Conservation (phyloP, 495 filamentous ascomycete species). For the Annulohypoxylon bovei region DNA sequence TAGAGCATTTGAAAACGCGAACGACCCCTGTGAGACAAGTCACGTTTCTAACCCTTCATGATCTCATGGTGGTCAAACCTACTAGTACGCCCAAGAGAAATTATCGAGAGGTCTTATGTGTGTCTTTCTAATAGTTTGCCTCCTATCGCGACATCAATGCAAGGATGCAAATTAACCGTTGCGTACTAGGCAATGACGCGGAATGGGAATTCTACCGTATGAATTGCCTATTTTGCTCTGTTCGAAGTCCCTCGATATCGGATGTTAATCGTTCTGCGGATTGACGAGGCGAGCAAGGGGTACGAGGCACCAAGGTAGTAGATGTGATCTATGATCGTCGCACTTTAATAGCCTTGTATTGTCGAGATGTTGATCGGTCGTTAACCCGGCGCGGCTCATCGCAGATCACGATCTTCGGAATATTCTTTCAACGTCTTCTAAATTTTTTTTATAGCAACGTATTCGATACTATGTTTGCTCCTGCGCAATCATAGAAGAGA, state of each 20-base stretch:
- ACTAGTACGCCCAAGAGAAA: slow-evolving; percentile 18
- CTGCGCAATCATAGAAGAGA: neutral
- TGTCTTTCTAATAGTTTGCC: slow-evolving; percentile 5
- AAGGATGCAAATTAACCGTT: neutral
- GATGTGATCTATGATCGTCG: slow-evolving; percentile 7
- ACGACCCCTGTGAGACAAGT: slow-evolving; percentile 34
- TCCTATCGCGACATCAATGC: slow-evolving; percentile 1
- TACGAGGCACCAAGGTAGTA: neutral
- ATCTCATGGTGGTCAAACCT: slow-evolving; percentile 14
- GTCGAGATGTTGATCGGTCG: slow-evolving; percentile 13
- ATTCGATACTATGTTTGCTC: neutral
- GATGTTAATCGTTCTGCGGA: neutral
- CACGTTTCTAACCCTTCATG: slow-evolving; percentile 28
- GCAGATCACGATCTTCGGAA: slow-evolving; percentile 25
- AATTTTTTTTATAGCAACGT: neutral
- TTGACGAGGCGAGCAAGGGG: neutral
- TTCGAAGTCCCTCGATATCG: neutral
- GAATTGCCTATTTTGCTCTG: neutral
- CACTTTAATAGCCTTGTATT: neutral
- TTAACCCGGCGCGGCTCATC: slow-evolving; percentile 18
- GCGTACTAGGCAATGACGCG: slow-evolving; percentile 4
- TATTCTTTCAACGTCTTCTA: slow-evolving; percentile 15
- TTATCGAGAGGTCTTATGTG: slow-evolving; percentile 7
- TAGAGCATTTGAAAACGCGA: neutral
- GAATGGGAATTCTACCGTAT: neutral